phyloP scores from a whole-genome alignment of 1,284 basidiomycete genomes.

The Peniophora sp. region DNA sequence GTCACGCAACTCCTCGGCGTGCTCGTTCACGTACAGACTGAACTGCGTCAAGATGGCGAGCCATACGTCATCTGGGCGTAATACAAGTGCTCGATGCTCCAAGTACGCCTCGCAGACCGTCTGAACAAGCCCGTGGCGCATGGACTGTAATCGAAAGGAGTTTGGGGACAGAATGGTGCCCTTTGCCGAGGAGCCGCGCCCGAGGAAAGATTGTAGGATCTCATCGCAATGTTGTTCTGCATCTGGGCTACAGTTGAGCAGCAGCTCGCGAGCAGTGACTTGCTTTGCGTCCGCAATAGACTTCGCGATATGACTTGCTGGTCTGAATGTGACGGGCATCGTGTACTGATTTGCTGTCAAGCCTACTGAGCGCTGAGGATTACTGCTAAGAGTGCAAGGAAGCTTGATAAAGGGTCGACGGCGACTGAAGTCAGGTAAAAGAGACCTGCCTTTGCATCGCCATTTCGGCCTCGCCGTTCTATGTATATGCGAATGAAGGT shows the following conservation, averaged over 20 bases:
- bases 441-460: too few species aligned
- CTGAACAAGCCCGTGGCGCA: constrained; percentile 25
- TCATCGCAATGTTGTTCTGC: constrained; percentile 4
- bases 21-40: constrained; percentile 33
- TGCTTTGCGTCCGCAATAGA: not conserved
- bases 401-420: too few species aligned
- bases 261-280: not conserved
- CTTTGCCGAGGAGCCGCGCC: not conserved
- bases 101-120: constrained; percentile 30
- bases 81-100: constrained; percentile 26
- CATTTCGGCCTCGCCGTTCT: too few species aligned
- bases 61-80: constrained; percentile 39
- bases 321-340: constrained; percentile 13
- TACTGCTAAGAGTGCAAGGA: too few species aligned
- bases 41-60: constrained; percentile 35
- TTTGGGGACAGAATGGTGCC: not conserved
- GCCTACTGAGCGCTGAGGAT: too few species aligned
- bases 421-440: too few species aligned
- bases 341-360: too few species aligned
- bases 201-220: constrained; percentile 12
- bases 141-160: not conserved
- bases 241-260: constrained; percentile 1
- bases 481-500: too few species aligned
- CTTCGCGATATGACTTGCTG: not conserved
- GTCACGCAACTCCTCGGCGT: constrained; percentile 29